Conservation (phyloP, 148 eudicot genomes). For the Rhododendron ovatum region DNA sequence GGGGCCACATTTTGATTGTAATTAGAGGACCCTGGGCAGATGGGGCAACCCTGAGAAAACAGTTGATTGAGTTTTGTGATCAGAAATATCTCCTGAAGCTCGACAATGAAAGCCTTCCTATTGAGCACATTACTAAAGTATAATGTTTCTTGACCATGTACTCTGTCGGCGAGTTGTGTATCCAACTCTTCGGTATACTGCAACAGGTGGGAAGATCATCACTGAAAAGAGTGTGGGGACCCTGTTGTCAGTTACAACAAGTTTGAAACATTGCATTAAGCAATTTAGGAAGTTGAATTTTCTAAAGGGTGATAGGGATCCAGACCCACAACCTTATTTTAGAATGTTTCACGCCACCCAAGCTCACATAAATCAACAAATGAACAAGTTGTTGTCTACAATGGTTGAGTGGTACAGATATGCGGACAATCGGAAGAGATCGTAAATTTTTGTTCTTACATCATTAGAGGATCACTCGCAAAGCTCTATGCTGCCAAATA, state of each 20-base stretch:
- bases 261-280: constrained; percentile 86
- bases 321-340: constrained; percentile 96
- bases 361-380: constrained; percentile 87
- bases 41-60: constrained; percentile 77
- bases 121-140: constrained; percentile 93
- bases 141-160: constrained; percentile 92
- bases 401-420: constrained; percentile 92
- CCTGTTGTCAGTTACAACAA: constrained; percentile 84
- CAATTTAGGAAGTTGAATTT: constrained; percentile 70
- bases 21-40: constrained; percentile 81
- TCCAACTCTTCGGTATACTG: constrained; percentile 90
- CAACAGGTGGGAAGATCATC: constrained; percentile 91
- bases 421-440: constrained; percentile 90
- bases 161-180: constrained; percentile 87
- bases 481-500: constrained; percentile 98
- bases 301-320: constrained; percentile 92
- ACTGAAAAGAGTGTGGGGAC: constrained; percentile 98
- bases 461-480: constrained; percentile 86
- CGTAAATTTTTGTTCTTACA: constrained; percentile 87
- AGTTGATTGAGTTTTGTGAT: constrained; percentile 88
- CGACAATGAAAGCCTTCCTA: constrained; percentile 88
- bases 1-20: constrained; percentile 86
- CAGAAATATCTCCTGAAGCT: constrained; percentile 71
- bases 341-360: constrained; percentile 98
- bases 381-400: constrained; percentile 83